phyloP scores from a whole-genome alignment of 2,329 filamentous ascomycete genomes.

The Penicillium sp. region DNA sequence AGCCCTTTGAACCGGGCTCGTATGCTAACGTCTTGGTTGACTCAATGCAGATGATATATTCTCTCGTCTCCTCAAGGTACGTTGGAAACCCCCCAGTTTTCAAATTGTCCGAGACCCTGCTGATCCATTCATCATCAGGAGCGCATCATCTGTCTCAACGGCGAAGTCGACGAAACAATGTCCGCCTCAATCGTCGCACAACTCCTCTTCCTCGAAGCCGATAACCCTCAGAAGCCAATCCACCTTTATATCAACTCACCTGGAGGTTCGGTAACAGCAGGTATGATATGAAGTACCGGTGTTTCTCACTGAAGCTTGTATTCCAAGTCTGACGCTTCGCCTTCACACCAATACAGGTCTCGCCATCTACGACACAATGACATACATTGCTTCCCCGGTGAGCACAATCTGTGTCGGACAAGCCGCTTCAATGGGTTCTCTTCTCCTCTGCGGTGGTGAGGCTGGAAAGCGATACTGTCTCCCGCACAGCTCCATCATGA shows the following conservation, averaged over 20 bases:
- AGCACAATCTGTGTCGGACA: conserved; percentile 93
- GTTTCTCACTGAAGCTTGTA: too few relatives aligned
- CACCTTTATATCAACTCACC: conserved; percentile 98
- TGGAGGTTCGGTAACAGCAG: conserved; percentile 83
- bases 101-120: neutral
- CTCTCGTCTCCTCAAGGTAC: conserved; percentile 68
- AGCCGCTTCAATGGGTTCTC: conserved; percentile 88
- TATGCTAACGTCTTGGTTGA: conserved; percentile 10
- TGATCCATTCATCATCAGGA: conserved; percentile 56
- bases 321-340: neutral
- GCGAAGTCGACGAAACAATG: conserved; percentile 79
- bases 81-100: conserved; percentile 10
- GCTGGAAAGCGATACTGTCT: conserved; percentile 80
- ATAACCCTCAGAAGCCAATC: conserved; percentile 89
- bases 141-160: conserved; percentile 90
- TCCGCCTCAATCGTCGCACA: conserved; percentile 95
- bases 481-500: conserved; percentile 93
- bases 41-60: conserved; percentile 65
- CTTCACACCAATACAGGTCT: conserved; percentile 32
- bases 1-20: conserved; percentile 10
- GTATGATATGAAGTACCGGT: conserved; percentile 28
- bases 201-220: conserved; percentile 94
- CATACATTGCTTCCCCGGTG: conserved; percentile 87
- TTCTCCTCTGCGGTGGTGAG: conserved; percentile 80
- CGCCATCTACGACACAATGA: conserved; percentile 98